Base-by-base conservation (phyloP, 495 filamentous ascomycete species). In the Tricharina praecox region DNA sequence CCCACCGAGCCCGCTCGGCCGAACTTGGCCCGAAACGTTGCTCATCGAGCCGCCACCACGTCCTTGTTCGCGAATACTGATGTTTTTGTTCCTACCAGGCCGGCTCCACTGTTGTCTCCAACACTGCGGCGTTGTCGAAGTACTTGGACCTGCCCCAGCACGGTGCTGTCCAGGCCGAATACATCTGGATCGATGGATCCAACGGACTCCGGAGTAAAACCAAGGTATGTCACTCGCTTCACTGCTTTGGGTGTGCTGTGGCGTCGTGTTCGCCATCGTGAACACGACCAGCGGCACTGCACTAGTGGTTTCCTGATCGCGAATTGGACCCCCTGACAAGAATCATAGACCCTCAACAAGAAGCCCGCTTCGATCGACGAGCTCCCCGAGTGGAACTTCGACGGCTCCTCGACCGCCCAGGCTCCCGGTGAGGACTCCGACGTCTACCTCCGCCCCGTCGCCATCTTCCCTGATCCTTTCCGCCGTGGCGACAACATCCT, bases 311-410 rank as follows among this genome's bases (percentile, higher is more conserved):
- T 16, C 15, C 55, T 26, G 38, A 59, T 60, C 51, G 60, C 54
- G 43, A 40, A n/a, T n/a, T n/a, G n/a, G n/a, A n/a, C n/a, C n/a
- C n/a, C n/a, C n/a, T n/a, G n/a, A n/a, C n/a, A n/a, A n/a, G n/a
- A n/a, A n/a, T 60, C 53, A 19, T 64, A 96, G 88, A 95, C 88
- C 54, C 75, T 94, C 33, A 72, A 68, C 59, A 77, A 78, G 56
- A 63, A 61, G 65, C 66, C 76, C 51, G 67, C 69, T 46, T 67
- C 69, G 30, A 68, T 84, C 48, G 80, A 84, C 47, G 85, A 95
- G 50, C 84, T 97, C 50, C 84, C 88, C 50, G 84, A 93, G 66
- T 97, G 90, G 90, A 97, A 96, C 74, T 97, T 97, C 62, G 90
- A 97, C 63, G 90, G 90, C 64, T 93, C 85, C 46, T 94, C 86